Percentiles rank a stretch among this genome's conserved stretches.
Evolutionary conservation across 805 yeast species (phyloP).

Genomic region (Starmerella bacillaris): DNA sequence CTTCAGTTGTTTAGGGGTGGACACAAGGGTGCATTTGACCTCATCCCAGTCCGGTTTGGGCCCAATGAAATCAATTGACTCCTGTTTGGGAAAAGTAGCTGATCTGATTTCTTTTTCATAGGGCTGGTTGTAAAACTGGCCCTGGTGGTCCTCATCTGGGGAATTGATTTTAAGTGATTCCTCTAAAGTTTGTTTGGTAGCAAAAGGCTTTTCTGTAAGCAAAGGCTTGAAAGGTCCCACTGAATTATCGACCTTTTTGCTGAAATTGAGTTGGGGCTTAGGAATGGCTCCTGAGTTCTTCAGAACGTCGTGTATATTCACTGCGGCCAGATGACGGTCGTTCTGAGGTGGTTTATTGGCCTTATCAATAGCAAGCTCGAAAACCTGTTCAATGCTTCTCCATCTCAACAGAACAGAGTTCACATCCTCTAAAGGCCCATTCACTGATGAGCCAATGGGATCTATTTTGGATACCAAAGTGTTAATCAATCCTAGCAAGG

Average conservation of each 20-base stretch:
- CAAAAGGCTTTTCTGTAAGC: constrained; percentile 53
- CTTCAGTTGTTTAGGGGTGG: constrained; percentile 33
- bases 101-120: constrained; percentile 55
- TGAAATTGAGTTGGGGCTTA: constrained; percentile 28
- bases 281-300: constrained; percentile 18
- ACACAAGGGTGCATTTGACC: constrained; percentile 41
- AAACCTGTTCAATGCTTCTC: constrained; percentile 40
- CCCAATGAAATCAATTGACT: constrained; percentile 14
- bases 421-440: constrained; percentile 23
- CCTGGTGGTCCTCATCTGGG: constrained; percentile 27
- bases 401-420: constrained; percentile 36
- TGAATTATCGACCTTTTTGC: constrained; percentile 42
- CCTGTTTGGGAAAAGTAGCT: constrained; percentile 49
- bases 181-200: constrained; percentile 34
- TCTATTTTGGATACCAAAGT: constrained; percentile 15
- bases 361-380: constrained; percentile 61
- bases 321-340: not conserved
- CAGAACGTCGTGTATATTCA: constrained; percentile 1
- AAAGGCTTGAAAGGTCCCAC: constrained; percentile 68
- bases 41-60: constrained; percentile 26
- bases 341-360: constrained; percentile 29
- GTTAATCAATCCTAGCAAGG: constrained; percentile 20
- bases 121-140: constrained; percentile 55
- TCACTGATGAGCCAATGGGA: constrained; percentile 17
- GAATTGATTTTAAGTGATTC: constrained; percentile 29